Conservation (phyloP, 768 basidiomycete genomes). For the Filobasidium wieringae region DNA sequence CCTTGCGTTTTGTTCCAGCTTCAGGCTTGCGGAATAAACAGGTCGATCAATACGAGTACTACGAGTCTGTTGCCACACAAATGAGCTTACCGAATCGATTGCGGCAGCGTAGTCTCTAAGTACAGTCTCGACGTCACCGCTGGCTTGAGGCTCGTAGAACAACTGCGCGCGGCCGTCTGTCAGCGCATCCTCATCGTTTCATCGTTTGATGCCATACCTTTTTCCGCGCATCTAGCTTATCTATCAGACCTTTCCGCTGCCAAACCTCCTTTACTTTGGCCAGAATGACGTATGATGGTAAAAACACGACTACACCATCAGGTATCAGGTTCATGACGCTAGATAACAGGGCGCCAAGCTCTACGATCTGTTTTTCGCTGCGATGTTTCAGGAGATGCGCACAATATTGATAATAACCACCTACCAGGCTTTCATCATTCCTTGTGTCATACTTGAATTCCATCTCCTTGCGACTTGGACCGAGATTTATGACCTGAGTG, state of each 20-base stretch:
- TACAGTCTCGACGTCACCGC: slow-evolving; percentile 57
- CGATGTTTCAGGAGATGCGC: slow-evolving; percentile 1
- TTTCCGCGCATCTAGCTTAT: slow-evolving; percentile 59
- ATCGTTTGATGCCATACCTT: slow-evolving; percentile 44
- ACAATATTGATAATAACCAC: slow-evolving; percentile 25
- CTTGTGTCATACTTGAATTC: slow-evolving; percentile 73
- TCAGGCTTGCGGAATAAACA: too few species aligned
- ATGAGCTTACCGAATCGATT: slow-evolving; percentile 29
- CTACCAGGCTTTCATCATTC: slow-evolving; percentile 52
- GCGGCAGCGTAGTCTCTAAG: slow-evolving; percentile 61
- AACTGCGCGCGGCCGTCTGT: slow-evolving; percentile 44
- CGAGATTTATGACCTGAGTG: slow-evolving; percentile 59
- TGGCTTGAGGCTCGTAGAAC: slow-evolving; percentile 77
- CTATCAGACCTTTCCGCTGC: slow-evolving; percentile 52
- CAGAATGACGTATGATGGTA: slow-evolving; percentile 81
- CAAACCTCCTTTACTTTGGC: slow-evolving; percentile 56
- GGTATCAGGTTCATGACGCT: slow-evolving; percentile 70
- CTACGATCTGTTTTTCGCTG: slow-evolving; percentile 48
- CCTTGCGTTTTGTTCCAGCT: slow-evolving; percentile 36
- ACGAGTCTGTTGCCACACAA: too few species aligned
- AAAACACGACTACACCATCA: slow-evolving; percentile 82
- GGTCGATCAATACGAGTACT: too few species aligned
- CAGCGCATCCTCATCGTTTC: background rate
- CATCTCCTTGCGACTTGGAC: slow-evolving; percentile 60
- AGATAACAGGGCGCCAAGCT: slow-evolving; percentile 70